Conservation (phyloP, 495 filamentous ascomycete genomes). For the Lasiosphaeriaceae sp. region DNA sequence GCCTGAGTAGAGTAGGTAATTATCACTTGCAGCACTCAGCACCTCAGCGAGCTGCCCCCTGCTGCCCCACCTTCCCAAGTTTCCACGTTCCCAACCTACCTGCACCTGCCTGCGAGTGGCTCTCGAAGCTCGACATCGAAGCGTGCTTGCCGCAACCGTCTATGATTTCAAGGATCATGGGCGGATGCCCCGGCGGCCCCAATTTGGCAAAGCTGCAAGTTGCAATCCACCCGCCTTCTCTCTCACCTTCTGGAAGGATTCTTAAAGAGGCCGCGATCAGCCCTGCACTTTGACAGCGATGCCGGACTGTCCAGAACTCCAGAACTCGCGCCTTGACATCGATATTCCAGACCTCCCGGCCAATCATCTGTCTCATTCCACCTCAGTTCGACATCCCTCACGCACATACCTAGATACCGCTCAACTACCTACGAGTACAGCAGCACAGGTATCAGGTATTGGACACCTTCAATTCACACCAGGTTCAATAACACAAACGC, state of each 20-base stretch:
- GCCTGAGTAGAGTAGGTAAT: not conserved
- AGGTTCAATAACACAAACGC: too few relatives aligned
- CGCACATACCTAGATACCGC: not conserved
- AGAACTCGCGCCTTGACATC: too few relatives aligned
- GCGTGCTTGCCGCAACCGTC: not conserved
- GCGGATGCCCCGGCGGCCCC: conserved; percentile 6
- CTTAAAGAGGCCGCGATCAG: conserved; percentile 21
- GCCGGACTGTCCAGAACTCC: not conserved
- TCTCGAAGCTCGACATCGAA: not conserved
- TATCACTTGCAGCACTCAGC: not conserved
- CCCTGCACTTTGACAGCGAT: conserved; percentile 15
- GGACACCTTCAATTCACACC: too few relatives aligned
- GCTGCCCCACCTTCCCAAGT: too few relatives aligned
- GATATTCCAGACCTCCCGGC: too few relatives aligned
- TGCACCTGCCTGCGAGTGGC: not conserved
- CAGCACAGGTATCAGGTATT: too few relatives aligned
- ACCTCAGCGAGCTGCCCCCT: too few relatives aligned
- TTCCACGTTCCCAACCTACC: too few relatives aligned
- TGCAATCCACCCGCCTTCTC: not conserved
- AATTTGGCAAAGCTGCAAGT: conserved; percentile 4
- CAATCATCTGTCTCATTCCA: not conserved
- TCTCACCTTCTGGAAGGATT: conserved; percentile 23
- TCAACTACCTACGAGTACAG: too few relatives aligned
- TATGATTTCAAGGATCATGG: not conserved
- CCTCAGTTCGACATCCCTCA: not conserved